These are phyloP conservation scores for Ganoderma boninense DNA, from an alignment of 1,284 basidiomycete genomes.

Conservation along the genomic window DNA sequence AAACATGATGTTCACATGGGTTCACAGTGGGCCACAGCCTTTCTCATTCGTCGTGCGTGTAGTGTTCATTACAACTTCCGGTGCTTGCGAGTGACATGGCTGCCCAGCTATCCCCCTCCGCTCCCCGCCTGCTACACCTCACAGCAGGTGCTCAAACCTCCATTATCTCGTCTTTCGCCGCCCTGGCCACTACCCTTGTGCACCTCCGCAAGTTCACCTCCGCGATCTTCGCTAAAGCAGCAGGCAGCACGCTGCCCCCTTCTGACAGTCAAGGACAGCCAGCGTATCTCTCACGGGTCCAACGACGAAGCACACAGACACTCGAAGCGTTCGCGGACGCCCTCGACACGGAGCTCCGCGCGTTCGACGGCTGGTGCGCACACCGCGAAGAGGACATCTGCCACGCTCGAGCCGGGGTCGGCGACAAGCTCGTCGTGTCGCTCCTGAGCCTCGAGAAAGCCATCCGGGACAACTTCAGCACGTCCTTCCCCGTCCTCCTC, in stretches of 20 bases:
- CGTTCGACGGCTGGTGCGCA: slow-evolving; percentile 77
- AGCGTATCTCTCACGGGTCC: slow-evolving; percentile 25
- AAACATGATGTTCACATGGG: slow-evolving; percentile 63
- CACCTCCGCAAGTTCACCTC: slow-evolving; percentile 68
- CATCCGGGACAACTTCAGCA: slow-evolving; percentile 63
- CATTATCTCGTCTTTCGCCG: slow-evolving; percentile 64
- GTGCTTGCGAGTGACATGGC: neutral
- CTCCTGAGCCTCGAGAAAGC: slow-evolving; percentile 71
- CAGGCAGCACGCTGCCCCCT: slow-evolving; percentile 22
- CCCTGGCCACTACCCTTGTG: slow-evolving; percentile 63
- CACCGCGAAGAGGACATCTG: slow-evolving; percentile 71
- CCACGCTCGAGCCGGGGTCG: slow-evolving; percentile 55
- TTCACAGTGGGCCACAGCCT: slow-evolving; percentile 38
- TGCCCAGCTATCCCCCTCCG: slow-evolving; percentile 52
- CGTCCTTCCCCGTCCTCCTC: slow-evolving; percentile 63
- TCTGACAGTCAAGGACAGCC: slow-evolving; percentile 19
- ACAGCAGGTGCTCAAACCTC: slow-evolving; percentile 70
- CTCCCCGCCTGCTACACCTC: slow-evolving; percentile 70
- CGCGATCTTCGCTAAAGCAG: slow-evolving; percentile 48
- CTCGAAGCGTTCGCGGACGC: slow-evolving; percentile 86
- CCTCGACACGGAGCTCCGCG: slow-evolving; percentile 63
- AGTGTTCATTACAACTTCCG: too few species aligned
- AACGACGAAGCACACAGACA: slow-evolving; percentile 57
- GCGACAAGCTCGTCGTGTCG: slow-evolving; percentile 62
- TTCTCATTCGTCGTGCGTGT: slow-evolving; percentile 41